Conservation (phyloP, 23 red algal species). For the Gracilaria domingensis region DNA sequence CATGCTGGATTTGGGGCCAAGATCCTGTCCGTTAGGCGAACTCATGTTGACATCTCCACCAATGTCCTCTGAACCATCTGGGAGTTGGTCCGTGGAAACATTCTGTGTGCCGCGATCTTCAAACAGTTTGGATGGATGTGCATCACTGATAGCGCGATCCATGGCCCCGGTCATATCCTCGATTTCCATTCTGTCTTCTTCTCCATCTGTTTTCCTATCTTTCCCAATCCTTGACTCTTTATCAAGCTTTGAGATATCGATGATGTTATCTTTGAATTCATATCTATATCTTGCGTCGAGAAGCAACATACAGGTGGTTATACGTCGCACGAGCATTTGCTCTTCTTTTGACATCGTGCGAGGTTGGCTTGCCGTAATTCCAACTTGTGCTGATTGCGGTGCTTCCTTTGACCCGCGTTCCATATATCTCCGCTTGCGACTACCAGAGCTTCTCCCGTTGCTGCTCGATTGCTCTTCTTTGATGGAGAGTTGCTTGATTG, state of each 20-base stretch:
- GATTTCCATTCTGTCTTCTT: constrained; percentile 35
- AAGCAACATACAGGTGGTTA: constrained; percentile 50
- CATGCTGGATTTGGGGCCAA: neutral
- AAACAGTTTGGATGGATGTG: neutral
- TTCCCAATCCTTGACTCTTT: neutral
- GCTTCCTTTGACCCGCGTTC: neutral
- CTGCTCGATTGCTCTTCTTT: constrained; percentile 17
- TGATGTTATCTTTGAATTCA: constrained; percentile 58
- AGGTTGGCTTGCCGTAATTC: neutral
- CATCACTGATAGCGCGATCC: neutral
- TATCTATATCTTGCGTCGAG: constrained; percentile 55
- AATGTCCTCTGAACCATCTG: neutral
- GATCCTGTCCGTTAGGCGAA: neutral
- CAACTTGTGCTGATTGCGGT: neutral
- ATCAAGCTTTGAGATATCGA: constrained; percentile 14
- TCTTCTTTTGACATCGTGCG: neutral
- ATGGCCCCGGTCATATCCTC: constrained; percentile 32
- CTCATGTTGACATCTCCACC: neutral
- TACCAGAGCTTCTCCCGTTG: neutral
- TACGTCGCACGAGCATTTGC: neutral
- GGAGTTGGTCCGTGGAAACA: neutral
- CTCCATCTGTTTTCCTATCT: constrained; percentile 8
- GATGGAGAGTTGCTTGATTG: constrained; percentile 50
- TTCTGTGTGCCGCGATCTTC: neutral
- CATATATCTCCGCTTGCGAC: constrained; percentile 1